Evolutionary conservation across 1,139 yeast species (phyloP), one percentile per base, ranked within the genome.

Genomic region (Insectozyma bohioensis): DNA sequence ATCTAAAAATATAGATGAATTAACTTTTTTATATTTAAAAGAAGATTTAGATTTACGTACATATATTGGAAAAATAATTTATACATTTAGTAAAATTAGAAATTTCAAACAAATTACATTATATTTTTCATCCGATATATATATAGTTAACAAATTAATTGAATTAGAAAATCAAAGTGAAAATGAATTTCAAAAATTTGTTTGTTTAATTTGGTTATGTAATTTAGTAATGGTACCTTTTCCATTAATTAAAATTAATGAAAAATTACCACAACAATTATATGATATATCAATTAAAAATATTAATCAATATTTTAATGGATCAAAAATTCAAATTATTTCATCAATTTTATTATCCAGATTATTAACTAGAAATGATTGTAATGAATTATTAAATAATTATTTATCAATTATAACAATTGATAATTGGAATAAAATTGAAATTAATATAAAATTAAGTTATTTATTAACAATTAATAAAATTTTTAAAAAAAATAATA

Each of bases 191-290:
- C 74, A 74, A 31, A 52, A 67, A 8, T 85, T 77, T 45, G 54
- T 80, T 4, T 53, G 80, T 27, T 56, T 87, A n/a, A 60, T 85
- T 6, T 88, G 96, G 95, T 61, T 86, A 11, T 72, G 84, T 1
- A 76, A 81, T 18, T 58, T 87, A 12, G 73, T 79, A 0, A 58
- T 85, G 21, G 78, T 80, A 0, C 97, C 97, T 0, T 88, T 88
- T 49, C 68, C 73, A 3, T 61, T 88, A 26, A 57, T 53, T 1
- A 49, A 60, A 0, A 59, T 82, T 27, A 61, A 61, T 10, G 41
- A 46, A 0, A 51, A 55, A 4, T 42, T 77, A 9, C 59, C 68
- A 2, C 34, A 43, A 0, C 34, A 56, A 6, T 47, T 85, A 0
- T 67, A 61, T 35, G 31, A 46, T 0, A 43, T 69, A 6, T 68